Conservation (phyloP, 768 basidiomycete species). For the Rhodotorula toruloides region DNA sequence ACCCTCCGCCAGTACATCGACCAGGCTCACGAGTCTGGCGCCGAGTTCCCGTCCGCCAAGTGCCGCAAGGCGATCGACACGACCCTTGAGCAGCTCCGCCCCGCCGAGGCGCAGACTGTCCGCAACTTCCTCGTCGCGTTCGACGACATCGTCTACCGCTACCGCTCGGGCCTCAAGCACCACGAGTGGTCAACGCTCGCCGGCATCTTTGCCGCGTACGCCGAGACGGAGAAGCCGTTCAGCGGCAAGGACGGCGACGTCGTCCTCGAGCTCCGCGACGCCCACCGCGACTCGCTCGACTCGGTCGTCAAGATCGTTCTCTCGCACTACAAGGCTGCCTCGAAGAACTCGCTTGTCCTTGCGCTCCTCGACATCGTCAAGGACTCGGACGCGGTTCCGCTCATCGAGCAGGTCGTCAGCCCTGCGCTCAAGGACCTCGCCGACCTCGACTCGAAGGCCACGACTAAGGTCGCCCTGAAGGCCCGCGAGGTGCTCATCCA, state of each 20-base stretch:
- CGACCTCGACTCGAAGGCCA: constrained; percentile 84
- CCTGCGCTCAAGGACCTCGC: constrained; percentile 75
- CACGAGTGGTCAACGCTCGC: constrained; percentile 79
- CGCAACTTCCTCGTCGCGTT: constrained; percentile 65
- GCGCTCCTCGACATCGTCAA: constrained; percentile 86
- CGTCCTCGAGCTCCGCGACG: constrained; percentile 80
- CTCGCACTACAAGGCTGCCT: constrained; percentile 90
- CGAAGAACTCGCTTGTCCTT: constrained; percentile 82
- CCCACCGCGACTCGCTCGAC: constrained; percentile 86
- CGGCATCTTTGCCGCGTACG: constrained; percentile 68
- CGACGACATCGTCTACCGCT: constrained; percentile 70
- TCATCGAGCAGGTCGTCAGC: constrained; percentile 69
- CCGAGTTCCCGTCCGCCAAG: constrained; percentile 82
- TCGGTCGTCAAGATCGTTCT: constrained; percentile 78
- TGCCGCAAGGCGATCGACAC: constrained; percentile 82
- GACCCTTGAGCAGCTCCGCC: constrained; percentile 69
- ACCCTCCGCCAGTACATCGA: constrained; percentile 73
- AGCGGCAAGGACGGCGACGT: constrained; percentile 90
- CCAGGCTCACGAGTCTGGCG: constrained; percentile 57
- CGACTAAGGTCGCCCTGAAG: constrained; percentile 84
- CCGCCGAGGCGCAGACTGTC: constrained; percentile 76
- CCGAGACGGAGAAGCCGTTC: constrained; percentile 82
- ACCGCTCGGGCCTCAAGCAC: constrained; percentile 72
- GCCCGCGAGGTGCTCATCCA: constrained; percentile 95
- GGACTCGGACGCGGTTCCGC: constrained; percentile 66